These are phyloP conservation scores for Lichtheimia hyalospora DNA, from an alignment of 371 early-diverging fungal species.

Conservation along the genomic window DNA sequence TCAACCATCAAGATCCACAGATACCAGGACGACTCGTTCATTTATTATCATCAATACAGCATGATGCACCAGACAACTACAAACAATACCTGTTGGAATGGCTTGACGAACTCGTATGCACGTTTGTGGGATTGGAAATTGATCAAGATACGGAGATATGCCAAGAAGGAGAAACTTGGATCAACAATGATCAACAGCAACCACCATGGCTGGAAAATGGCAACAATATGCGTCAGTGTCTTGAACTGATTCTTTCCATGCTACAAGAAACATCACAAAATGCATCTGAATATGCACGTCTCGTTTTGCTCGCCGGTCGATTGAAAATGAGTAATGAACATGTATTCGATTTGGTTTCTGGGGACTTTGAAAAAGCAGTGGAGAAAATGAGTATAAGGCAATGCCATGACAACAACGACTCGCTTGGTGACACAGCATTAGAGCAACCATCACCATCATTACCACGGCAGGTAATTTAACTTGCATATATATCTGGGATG, in stretches of 20 bases:
- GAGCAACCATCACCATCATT: too few species aligned
- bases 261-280: not conserved
- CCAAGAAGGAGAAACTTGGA: not conserved
- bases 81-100: constrained; percentile 20
- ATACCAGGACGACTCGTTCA: constrained; percentile 8
- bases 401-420: too few species aligned
- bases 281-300: not conserved
- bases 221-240: constrained; percentile 13
- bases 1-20: constrained; percentile 26
- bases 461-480: too few species aligned
- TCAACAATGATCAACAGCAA: not conserved
- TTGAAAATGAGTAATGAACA: constrained; percentile 30
- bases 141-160: constrained; percentile 21
- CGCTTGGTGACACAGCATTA: too few species aligned
- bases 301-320: constrained; percentile 16
- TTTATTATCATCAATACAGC: not conserved
- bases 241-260: constrained; percentile 11
- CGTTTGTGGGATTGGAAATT: constrained; percentile 28
- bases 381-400: too few species aligned
- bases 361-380: too few species aligned
- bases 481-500: too few species aligned
- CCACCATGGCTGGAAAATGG: constrained; percentile 33
- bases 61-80: not conserved
- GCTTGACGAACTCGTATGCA: constrained; percentile 37
- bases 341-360: constrained; percentile 18